Evolutionary conservation across 1,284 basidiomycete species (phyloP).

Genomic region (Pseudozyma hubeiensis): DNA sequence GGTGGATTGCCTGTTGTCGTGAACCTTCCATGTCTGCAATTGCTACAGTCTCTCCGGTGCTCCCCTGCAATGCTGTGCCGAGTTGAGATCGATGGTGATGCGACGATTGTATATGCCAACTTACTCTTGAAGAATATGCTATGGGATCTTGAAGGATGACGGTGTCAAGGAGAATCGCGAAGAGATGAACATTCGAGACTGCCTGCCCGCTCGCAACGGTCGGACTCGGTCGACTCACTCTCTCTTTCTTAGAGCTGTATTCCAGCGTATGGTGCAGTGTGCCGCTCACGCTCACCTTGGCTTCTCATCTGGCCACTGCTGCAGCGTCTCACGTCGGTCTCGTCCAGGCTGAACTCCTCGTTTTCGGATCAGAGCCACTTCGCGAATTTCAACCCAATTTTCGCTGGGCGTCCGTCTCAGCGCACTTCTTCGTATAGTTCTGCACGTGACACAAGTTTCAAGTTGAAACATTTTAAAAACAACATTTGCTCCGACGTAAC

Average conservation of each 20-base stretch:
- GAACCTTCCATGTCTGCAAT: not conserved
- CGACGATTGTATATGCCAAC: slow-evolving; percentile 13
- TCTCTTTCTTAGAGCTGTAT: too few species aligned
- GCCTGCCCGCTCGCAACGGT: slow-evolving; percentile 1
- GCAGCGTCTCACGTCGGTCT: not conserved
- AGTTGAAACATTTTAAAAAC: not conserved
- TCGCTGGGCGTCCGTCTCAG: not conserved
- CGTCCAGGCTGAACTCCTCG: too few species aligned
- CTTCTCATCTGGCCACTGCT: not conserved
- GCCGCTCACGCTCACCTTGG: not conserved
- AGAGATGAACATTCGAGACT: slow-evolving; percentile 26
- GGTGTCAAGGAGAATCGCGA: slow-evolving; percentile 52
- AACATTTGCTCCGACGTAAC: too few species aligned
- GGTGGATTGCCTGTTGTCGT: not conserved
- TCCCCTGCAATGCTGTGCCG: slow-evolving; percentile 12
- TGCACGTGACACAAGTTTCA: not conserved
- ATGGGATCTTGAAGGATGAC: slow-evolving; percentile 53
- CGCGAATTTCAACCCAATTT: too few species aligned
- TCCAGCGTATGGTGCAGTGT: too few species aligned
- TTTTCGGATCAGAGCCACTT: too few species aligned
- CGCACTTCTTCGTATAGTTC: not conserved
- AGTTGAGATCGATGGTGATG: slow-evolving; percentile 27
- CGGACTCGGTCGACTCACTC: not conserved
- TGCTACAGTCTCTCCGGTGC: not conserved
- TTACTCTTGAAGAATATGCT: slow-evolving; percentile 54